Percentiles rank a stretch among this genome's conserved stretches.
Conservation (phyloP, 208 protist genomes). For the Trypanosomatidae sp. region DNA sequence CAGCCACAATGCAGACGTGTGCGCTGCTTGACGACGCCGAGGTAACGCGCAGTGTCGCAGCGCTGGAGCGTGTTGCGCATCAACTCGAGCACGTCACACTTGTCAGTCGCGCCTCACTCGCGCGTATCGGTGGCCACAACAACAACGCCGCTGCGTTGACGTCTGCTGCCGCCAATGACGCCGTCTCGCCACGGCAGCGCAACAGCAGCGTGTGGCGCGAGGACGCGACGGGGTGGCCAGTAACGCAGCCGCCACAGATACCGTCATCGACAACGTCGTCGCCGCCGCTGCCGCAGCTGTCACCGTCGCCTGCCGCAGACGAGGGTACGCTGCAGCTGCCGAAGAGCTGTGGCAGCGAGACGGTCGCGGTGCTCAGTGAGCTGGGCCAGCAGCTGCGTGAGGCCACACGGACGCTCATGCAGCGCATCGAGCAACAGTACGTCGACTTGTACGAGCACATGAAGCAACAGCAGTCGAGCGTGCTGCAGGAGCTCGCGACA, state of each 20-base stretch:
- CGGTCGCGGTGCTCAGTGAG: slow-evolving; percentile 7
- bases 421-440: slow-evolving; percentile 20
- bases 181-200: no score
- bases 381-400: slow-evolving; percentile 21
- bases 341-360: slow-evolving; percentile 5
- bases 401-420: slow-evolving; percentile 8
- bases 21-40: no score
- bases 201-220: no score
- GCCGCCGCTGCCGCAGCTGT: background rate
- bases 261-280: background rate
- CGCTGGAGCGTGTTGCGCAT: no score
- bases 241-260: background rate
- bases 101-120: no score
- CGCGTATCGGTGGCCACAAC: no score
- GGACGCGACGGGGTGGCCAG: no score
- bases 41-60: no score
- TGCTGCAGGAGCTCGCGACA: background rate
- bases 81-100: no score
- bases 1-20: no score
- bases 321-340: slow-evolving; percentile 3
- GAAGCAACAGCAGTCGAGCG: slow-evolving; percentile 1
- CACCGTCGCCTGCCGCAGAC: background rate
- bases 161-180: no score
- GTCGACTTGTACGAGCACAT: slow-evolving; percentile 58
- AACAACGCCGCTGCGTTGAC: no score